A percentile compares a stretch with the other conserved stretches of the same genome.
Conservation (phyloP, 2,329 filamentous ascomycete genomes). For the Chaetomiaceae sp. region DNA sequence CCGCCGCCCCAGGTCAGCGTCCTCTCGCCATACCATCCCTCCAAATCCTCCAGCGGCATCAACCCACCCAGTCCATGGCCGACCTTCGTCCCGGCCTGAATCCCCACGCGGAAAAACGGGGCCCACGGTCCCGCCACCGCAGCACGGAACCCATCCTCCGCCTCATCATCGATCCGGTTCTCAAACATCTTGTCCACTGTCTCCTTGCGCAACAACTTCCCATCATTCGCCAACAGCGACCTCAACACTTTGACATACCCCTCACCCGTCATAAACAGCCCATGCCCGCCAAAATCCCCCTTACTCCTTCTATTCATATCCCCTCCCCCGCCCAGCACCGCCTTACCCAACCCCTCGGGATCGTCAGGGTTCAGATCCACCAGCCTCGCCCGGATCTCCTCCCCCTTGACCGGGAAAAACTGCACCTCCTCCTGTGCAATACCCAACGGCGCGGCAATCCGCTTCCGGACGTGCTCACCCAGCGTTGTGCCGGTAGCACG, state of each 20-base stretch:
- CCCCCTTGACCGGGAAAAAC: conserved; percentile 26
- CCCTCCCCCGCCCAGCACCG: conserved; percentile 38
- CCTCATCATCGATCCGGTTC: conserved; percentile 43
- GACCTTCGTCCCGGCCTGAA: conserved; percentile 31
- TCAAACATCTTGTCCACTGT: conserved; percentile 36
- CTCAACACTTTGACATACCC: conserved; percentile 38
- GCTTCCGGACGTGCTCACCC: conserved; percentile 24
- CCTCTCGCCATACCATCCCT: conserved; percentile 37
- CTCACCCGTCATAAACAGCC: conserved; percentile 39
- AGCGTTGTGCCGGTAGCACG: conserved; percentile 38
- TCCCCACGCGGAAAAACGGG: conserved; percentile 27
- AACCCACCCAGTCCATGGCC: conserved; percentile 38
- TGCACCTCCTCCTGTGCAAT: conserved; percentile 31
- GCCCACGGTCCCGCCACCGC: conserved; percentile 21
- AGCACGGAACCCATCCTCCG: conserved; percentile 28
- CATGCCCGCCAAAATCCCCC: conserved; percentile 44
- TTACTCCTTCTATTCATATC: conserved; percentile 33
- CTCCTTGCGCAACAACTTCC: conserved; percentile 27
- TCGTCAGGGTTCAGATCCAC: conserved; percentile 22
- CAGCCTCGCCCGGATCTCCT: conserved; percentile 10
- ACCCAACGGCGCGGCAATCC: conserved; percentile 28
- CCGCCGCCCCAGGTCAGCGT: conserved; percentile 45
- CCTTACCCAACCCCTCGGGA: conserved; percentile 28
- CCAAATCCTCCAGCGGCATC: conserved; percentile 36
- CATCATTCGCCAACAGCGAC: conserved; percentile 20